Conservation (phyloP, 2,329 filamentous ascomycete species). For the Rachicladosporium sp. region DNA sequence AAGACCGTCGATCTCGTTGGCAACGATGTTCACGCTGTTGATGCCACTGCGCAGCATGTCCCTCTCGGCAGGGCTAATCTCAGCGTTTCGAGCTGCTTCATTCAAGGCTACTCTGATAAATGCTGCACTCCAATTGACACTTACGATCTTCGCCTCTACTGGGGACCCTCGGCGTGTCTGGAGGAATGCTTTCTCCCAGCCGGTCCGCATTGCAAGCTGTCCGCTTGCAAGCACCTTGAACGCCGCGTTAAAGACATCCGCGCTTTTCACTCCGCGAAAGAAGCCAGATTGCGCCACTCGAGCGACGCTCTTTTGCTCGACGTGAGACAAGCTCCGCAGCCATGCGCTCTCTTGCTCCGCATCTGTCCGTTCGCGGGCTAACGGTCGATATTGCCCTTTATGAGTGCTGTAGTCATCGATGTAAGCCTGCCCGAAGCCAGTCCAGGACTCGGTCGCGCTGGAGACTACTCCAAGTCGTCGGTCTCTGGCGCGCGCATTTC, state of each 20-base stretch:
- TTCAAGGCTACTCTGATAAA: conserved; percentile 24
- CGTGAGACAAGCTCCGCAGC: conserved; percentile 23
- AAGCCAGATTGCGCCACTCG: conserved; percentile 28
- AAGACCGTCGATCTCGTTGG: conserved; percentile 25
- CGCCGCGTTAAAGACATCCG: conserved; percentile 14
- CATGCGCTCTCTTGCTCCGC: conserved; percentile 26
- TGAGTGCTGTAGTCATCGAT: conserved; percentile 27
- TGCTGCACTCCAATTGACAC: conserved; percentile 36
- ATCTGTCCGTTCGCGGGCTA: conserved; percentile 17
- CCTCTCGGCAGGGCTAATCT: conserved; percentile 2
- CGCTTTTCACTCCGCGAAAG: conserved; percentile 25
- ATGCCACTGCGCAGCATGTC: conserved; percentile 5
- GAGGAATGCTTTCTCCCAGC: conserved; percentile 23
- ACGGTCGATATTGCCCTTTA: conserved; percentile 19
- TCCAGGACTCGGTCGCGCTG: conserved; percentile 17
- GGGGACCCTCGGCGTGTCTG: too few species aligned
- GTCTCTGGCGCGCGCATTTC: conserved; percentile 22
- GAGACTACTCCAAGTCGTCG: conserved; percentile 13
- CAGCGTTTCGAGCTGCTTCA: background rate
- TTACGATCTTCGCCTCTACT: conserved; percentile 22
- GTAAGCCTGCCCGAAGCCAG: conserved; percentile 28
- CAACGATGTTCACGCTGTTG: conserved; percentile 13
- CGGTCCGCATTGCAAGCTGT: conserved; percentile 25
- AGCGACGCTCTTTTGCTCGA: conserved; percentile 30
- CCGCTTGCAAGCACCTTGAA: conserved; percentile 7